A percentile compares a stretch with the other conserved stretches of the same genome.
These are phyloP conservation scores for Colletotrichum sidae DNA, from an alignment of 2,329 filamentous ascomycete species.

Conservation along the genomic window DNA sequence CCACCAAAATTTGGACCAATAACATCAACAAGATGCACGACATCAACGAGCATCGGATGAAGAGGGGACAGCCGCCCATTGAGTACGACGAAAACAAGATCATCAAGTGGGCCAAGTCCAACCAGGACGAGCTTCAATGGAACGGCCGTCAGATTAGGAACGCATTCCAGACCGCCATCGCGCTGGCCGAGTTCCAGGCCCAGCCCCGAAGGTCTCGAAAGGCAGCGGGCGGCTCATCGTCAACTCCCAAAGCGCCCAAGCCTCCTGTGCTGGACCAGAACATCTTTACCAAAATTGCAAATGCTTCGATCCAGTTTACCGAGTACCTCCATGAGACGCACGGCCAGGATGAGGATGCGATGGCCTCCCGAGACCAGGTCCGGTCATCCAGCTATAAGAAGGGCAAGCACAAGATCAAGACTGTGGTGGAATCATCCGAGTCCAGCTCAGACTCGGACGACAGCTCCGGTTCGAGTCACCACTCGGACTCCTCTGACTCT, in stretches of 20 bases:
- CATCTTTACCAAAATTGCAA: slow-evolving; percentile 2
- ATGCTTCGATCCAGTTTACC: slow-evolving; percentile 13
- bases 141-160: slow-evolving; percentile 58
- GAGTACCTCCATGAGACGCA: slow-evolving; percentile 16
- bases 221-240: neutral
- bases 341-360: slow-evolving; percentile 2
- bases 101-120: slow-evolving; percentile 13
- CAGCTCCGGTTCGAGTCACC: neutral
- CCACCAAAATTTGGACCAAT: slow-evolving; percentile 36
- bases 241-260: neutral
- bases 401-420: neutral
- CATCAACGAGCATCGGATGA: slow-evolving; percentile 7
- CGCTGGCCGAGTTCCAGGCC: slow-evolving; percentile 56
- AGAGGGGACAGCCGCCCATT: slow-evolving; percentile 2
- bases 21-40: slow-evolving; percentile 11
- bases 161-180: slow-evolving; percentile 57
- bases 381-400: neutral
- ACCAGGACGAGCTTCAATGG: slow-evolving; percentile 43
- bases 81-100: slow-evolving; percentile 7
- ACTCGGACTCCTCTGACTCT: neutral
- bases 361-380: neutral
- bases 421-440: neutral
- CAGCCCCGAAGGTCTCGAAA: slow-evolving; percentile 29
- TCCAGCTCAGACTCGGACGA: neutral
- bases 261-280: slow-evolving; percentile 4